Percentiles rank a stretch among this genome's conserved stretches.
Evolutionary conservation across 805 yeast genomes (phyloP).

Genomic region (Candida caryicola): DNA sequence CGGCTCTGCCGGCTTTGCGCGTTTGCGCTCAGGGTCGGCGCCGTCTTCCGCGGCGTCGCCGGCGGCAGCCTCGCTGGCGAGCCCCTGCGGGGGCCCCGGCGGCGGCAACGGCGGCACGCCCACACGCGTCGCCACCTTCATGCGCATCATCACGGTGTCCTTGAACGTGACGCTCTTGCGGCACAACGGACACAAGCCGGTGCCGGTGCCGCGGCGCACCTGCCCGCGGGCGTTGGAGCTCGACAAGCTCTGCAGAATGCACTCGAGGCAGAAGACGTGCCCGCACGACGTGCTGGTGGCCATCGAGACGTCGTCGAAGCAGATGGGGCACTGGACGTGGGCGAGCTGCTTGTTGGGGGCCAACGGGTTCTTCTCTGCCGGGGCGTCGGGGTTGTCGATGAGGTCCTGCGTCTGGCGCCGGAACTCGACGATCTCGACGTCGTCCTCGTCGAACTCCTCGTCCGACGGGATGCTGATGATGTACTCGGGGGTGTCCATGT

Average conservation of each 20-base stretch:
- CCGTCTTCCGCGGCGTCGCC: constrained; percentile 5
- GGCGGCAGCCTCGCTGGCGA: background rate
- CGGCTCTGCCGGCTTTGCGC: no score
- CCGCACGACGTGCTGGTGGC: constrained; percentile 45
- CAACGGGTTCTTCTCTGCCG: constrained; percentile 15
- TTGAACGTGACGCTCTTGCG: constrained; percentile 38
- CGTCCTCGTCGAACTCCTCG: constrained; percentile 30
- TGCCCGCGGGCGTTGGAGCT: constrained; percentile 44
- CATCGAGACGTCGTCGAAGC: constrained; percentile 38
- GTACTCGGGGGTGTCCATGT: constrained; percentile 8
- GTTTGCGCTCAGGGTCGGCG: background rate
- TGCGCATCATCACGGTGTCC: constrained; percentile 26
- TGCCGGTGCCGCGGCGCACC: constrained; percentile 33
- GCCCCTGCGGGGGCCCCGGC: background rate
- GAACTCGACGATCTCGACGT: constrained; percentile 37
- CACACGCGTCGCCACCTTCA: constrained; percentile 11
- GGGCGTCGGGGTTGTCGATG: constrained; percentile 23
- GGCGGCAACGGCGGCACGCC: constrained; percentile 15
- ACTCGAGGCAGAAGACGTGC: constrained; percentile 42
- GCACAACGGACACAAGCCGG: constrained; percentile 45
- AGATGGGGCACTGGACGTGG: constrained; percentile 42
- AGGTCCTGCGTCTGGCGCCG: constrained; percentile 33
- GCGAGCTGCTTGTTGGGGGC: constrained; percentile 29
- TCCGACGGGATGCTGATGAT: constrained; percentile 16
- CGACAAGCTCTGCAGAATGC: constrained; percentile 39